Conservation (phyloP, 306 rosid species). For the Luffa acutangula region DNA sequence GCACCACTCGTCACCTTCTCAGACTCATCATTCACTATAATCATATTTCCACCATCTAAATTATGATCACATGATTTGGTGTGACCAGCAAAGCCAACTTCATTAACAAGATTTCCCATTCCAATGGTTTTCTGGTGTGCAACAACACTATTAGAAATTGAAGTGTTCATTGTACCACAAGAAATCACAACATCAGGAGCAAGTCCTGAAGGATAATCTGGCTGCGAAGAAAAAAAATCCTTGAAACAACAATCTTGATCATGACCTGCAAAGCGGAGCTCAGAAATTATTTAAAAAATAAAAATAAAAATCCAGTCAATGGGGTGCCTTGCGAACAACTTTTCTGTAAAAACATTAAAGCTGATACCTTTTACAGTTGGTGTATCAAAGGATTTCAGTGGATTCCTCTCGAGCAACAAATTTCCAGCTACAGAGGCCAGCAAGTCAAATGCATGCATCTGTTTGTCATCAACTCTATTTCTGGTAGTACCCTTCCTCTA, state of each 20-base stretch:
- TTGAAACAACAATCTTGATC: constrained; percentile 28
- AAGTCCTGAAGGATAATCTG: constrained; percentile 10
- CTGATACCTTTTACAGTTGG: not conserved
- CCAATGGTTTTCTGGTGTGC: not conserved
- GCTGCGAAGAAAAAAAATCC: constrained; percentile 14
- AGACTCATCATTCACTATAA: constrained; percentile 22
- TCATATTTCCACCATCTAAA: constrained; percentile 34
- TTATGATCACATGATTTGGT: constrained; percentile 9
- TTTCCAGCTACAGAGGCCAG: constrained; percentile 77
- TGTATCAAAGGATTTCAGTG: constrained; percentile 27
- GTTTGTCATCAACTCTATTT: constrained; percentile 35
- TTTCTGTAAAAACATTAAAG: constrained; percentile 12
- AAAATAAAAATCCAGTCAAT: constrained; percentile 17
- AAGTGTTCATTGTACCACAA: constrained; percentile 17
- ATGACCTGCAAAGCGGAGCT: not conserved
- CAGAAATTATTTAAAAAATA: constrained; percentile 18
- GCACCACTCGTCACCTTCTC: constrained; percentile 15
- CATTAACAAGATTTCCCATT: not conserved
- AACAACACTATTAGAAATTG: constrained; percentile 18
- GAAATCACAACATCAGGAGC: constrained; percentile 19
- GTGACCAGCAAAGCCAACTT: constrained; percentile 1
- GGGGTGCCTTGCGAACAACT: constrained; percentile 5
- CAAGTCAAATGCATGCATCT: constrained; percentile 70
- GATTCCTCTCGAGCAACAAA: constrained; percentile 38
- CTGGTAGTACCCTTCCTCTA: constrained; percentile 37